Evolutionary conservation across 2,329 filamentous ascomycete species (phyloP), one percentile per base, ranked within the genome.

Genomic region (Sporothrix schenckii): DNA sequence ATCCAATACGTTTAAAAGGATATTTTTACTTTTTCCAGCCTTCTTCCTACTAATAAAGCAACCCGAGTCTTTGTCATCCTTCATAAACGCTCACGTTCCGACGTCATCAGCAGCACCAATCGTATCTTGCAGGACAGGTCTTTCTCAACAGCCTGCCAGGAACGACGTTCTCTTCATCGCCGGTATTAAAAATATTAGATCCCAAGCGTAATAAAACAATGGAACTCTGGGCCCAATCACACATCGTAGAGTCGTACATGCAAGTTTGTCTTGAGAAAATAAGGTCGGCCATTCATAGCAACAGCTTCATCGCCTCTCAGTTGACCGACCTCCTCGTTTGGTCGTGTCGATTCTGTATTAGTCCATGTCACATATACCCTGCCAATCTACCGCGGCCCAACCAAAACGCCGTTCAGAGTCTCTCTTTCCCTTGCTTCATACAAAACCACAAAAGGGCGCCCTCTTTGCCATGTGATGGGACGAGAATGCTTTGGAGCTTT

Each of bases 351-450:
- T 39, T 19, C 11, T 52, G 47, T 39, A 66, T 66, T 66, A 52
- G 34, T 52, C 61, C 63, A 47, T 34, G 50, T 49, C 44, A 39
- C 63, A 66, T 41, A 41, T 66, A 66, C 24, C 44, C 63, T 53
- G 47, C 63, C 63, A 66, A 66, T 66, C 63, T 66, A 19, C 63
- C 63, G 63, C 63, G 63, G 63, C 19, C 63, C 63, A 52, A 66
- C 47, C 63, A 66, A 27, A 21, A 19, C 41, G 49, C 58, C 16
- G 11, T 24, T 27, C 41, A n/a, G 10, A 24, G 27, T 21, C 9
- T 34, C 19, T 39, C 11, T 34, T 21, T 30, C 21, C 34, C 39
- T 34, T 34, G 19, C 27, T 10, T 21, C n/a, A 52, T 16, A 52
- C 3, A 34, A 27, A n/a, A 50, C 3, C 16, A 47, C 21, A 47